A percentile compares a stretch with the other conserved stretches of the same genome.
These are phyloP conservation scores for Tricholoma terreum DNA, from an alignment of 768 basidiomycete species.

Conservation along the genomic window DNA sequence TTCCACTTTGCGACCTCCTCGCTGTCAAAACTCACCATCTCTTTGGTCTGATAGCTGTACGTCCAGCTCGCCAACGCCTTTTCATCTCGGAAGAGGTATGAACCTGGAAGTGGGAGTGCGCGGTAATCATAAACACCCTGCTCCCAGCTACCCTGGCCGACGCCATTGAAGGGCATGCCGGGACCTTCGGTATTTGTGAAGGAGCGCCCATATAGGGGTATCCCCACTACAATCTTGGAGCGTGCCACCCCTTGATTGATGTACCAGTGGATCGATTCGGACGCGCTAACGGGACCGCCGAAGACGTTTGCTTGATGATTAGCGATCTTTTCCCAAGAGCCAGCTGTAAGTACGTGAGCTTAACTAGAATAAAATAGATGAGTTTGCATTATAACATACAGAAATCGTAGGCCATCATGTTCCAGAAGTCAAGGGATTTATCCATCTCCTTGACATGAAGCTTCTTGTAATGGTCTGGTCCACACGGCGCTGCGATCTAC, in stretches of 20 bases:
- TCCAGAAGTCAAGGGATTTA: slow-evolving; percentile 89
- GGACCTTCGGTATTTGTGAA: slow-evolving; percentile 86
- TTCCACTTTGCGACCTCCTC: slow-evolving; percentile 69
- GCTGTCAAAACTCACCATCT: slow-evolving; percentile 83
- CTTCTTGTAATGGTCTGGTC: slow-evolving; percentile 79
- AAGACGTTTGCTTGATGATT: slow-evolving; percentile 88
- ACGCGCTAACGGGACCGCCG: slow-evolving; percentile 60
- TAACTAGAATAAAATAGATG: neutral
- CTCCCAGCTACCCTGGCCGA: slow-evolving; percentile 92
- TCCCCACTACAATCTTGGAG: slow-evolving; percentile 82
- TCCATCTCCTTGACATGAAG: slow-evolving; percentile 84
- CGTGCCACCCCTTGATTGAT: slow-evolving; percentile 64
- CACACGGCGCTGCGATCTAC: slow-evolving; percentile 92
- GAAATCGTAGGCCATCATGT: slow-evolving; percentile 93
- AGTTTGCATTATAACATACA: slow-evolving; percentile 39
- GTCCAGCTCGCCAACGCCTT: slow-evolving; percentile 75
- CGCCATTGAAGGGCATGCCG: slow-evolving; percentile 72
- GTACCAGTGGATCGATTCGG: slow-evolving; percentile 70
- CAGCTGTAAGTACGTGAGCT: slow-evolving; percentile 41
- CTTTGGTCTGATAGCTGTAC: slow-evolving; percentile 68
- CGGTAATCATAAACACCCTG: slow-evolving; percentile 92
- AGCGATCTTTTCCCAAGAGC: slow-evolving; percentile 69
- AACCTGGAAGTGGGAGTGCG: slow-evolving; percentile 73
- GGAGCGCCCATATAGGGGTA: slow-evolving; percentile 91
- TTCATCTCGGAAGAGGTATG: slow-evolving; percentile 64